Evolutionary conservation across 176 grass and related monocot genomes (phyloP), one percentile per base, ranked within the genome.

Genomic region (Saccharum spontaneum): DNA sequence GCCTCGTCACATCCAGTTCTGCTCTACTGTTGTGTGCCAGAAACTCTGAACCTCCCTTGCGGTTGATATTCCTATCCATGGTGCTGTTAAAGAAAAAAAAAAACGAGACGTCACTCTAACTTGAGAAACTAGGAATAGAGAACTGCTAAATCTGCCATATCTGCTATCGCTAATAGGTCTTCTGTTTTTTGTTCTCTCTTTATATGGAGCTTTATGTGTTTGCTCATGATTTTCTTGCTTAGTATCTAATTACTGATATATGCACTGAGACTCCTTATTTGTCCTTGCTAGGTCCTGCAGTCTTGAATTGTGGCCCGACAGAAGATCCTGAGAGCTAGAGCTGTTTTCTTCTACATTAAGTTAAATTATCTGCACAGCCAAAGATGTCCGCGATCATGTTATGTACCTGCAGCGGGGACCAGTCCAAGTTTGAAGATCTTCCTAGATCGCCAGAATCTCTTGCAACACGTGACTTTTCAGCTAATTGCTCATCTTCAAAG

Each of bases 351-450:
- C 10, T 74, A 74, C 59, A 59, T 59, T 77, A 78, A 82, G 66
- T 78, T 3, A 89, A 75, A 38, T 31, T 76, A 82, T 52, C 52
- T 3, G 20, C 15, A 14, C 12, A 48, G 75, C 18, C 30, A 13
- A 74, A 87, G 50, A 91, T 85, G 88, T 81, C 91, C 3, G 77
- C 66, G 17, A 88, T 87, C 18, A 99, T 99, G 94, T 85, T 96
- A 73, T 99, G 97, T 79, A 94, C 85, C 75, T 99, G 97, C 61
- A 96, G 94, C 22, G 84, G 94, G 52, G 93, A 94, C 71, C 97
- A 94, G 83, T 99, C 91, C 46, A 91, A 87, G 84, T 90, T 99
- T 85, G 94, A 98, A 85, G 97, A 99, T 74, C 81, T 90, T 67
- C 93, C 97, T 67, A 80, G 74, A 67, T 95, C 97, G 0, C 93